Conservation (phyloP, 345 rosid genomes). For the Reutealis trisperma region DNA sequence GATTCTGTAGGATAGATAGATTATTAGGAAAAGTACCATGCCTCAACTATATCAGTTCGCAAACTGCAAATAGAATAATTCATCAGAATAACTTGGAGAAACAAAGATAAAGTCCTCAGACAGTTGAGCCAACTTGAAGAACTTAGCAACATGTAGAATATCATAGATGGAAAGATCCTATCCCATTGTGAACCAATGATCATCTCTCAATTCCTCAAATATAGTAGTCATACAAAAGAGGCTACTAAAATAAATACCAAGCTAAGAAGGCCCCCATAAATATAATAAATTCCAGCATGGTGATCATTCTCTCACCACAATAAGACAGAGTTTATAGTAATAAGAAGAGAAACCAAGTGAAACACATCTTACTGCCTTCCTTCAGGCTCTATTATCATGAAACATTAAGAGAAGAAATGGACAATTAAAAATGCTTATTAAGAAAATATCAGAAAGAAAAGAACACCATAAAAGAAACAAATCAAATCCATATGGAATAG, state of each 20-base stretch:
- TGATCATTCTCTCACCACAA: neutral
- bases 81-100: neutral
- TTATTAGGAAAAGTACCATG: conserved; percentile 16
- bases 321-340: neutral
- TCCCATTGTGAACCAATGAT: neutral
- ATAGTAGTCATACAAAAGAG: neutral
- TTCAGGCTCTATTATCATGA: neutral
- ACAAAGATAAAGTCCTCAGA: neutral
- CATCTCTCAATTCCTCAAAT: neutral
- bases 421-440: neutral
- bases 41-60: neutral
- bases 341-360: neutral
- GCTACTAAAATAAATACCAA: neutral
- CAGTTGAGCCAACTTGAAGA: neutral
- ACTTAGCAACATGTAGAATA: neutral
- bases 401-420: neutral
- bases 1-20: conserved; percentile 51
- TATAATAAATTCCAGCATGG: neutral
- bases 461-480: neutral
- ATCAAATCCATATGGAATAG: neutral
- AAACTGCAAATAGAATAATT: no score
- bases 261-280: neutral
- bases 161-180: neutral
- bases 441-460: neutral
- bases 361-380: neutral